Evolutionary conservation across 345 rosid genomes (phyloP).

Genomic region (Balakata baccata): DNA sequence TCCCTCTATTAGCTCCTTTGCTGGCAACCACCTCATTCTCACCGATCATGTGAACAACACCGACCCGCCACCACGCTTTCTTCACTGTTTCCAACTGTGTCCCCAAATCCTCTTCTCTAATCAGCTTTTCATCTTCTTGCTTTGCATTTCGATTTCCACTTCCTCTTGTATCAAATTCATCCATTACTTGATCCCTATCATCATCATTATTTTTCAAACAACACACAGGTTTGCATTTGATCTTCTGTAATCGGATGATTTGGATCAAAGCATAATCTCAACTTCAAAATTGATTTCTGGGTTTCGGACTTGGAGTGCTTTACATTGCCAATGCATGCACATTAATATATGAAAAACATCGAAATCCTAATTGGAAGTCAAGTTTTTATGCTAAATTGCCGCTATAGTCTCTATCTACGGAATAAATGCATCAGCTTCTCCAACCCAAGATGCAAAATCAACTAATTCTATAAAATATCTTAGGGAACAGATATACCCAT

Average conservation of each 20-base stretch:
- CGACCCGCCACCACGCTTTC: slow-evolving; percentile 26
- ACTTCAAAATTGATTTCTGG: background rate
- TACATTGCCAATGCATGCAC: background rate
- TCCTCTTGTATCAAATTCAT: background rate
- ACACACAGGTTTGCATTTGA: too few relatives aligned
- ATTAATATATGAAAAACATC: background rate
- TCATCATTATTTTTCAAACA: too few relatives aligned
- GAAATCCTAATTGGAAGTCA: background rate
- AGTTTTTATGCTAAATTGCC: background rate
- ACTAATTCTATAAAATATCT: background rate
- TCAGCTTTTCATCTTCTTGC: too few relatives aligned
- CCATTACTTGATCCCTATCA: too few relatives aligned
- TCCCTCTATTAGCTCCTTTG: slow-evolving; percentile 35
- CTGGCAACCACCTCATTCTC: slow-evolving; percentile 48
- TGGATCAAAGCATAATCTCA: background rate
- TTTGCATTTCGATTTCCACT: background rate
- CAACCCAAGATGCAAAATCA: background rate
- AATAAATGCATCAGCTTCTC: background rate
- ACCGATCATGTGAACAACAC: slow-evolving; percentile 51
- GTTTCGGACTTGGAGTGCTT: background rate
- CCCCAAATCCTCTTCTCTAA: background rate
- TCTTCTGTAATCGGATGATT: background rate
- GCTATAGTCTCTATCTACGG: background rate
- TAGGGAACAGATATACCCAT: background rate
- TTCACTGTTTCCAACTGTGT: background rate